These are phyloP conservation scores for Phytophthora tubulina DNA, from an alignment of 352 stramenopile species.

Conservation along the genomic window DNA sequence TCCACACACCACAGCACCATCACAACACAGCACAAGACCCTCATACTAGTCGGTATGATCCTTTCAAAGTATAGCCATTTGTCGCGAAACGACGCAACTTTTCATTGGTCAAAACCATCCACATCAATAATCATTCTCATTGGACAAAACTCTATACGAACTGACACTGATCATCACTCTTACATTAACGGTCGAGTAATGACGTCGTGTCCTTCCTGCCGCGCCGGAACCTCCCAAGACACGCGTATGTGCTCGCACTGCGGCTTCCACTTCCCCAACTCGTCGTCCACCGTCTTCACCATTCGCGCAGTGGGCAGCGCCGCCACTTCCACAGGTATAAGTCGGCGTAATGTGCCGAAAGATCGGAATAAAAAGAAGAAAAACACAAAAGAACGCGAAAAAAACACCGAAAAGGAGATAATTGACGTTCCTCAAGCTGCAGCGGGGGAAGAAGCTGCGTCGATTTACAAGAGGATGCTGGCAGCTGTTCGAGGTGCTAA, in stretches of 20 bases:
- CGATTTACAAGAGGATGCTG: slow-evolving; percentile 87
- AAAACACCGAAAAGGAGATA: slow-evolving; percentile 35
- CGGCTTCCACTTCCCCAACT: slow-evolving; percentile 37
- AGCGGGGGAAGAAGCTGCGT: slow-evolving; percentile 70
- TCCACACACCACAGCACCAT: neutral
- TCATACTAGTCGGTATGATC: neutral
- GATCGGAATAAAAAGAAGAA: slow-evolving; percentile 41
- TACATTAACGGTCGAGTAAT: neutral
- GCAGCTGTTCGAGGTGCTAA: slow-evolving; percentile 81
- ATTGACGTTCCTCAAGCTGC: slow-evolving; percentile 63
- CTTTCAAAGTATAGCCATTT: slow-evolving; percentile 23
- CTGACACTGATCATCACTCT: neutral
- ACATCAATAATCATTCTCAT: neutral
- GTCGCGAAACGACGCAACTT: slow-evolving; percentile 21
- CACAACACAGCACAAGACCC: neutral
- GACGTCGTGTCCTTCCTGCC: slow-evolving; percentile 58
- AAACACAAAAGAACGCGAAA: slow-evolving; percentile 24
- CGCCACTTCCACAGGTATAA: slow-evolving; percentile 23
- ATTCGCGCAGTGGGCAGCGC: slow-evolving; percentile 34
- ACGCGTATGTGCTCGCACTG: slow-evolving; percentile 70
- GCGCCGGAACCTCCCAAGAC: slow-evolving; percentile 31
- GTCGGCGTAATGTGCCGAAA: slow-evolving; percentile 27
- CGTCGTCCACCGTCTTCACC: slow-evolving; percentile 11
- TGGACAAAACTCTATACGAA: neutral
- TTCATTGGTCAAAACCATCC: slow-evolving; percentile 7